Evolutionary conservation across 2,329 filamentous ascomycete genomes (phyloP).

Genomic region (Blastomyces gilchristii): DNA sequence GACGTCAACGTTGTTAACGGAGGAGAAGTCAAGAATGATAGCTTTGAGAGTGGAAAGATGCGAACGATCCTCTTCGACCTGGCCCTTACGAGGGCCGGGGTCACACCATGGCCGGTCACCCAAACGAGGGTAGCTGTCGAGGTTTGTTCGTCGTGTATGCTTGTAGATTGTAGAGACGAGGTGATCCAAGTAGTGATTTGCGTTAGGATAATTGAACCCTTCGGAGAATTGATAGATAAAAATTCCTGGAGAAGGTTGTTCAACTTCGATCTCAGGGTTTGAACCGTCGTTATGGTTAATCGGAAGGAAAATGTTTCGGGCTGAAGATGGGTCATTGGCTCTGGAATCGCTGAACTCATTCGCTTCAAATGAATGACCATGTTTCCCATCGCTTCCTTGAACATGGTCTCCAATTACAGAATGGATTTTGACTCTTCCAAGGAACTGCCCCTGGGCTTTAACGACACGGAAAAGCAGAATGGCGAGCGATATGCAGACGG

Average conservation of each 20-base stretch:
- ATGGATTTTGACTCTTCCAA: conserved; percentile 74
- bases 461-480: conserved; percentile 75
- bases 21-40: conserved; percentile 86
- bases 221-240: conserved; percentile 95
- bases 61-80: conserved; percentile 40
- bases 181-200: conserved; percentile 76
- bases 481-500: conserved; percentile 64
- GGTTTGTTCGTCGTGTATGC: conserved; percentile 66
- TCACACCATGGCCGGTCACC: conserved; percentile 94
- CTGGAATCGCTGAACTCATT: conserved; percentile 17
- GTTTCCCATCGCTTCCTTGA: conserved; percentile 53
- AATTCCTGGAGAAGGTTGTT: conserved; percentile 76
- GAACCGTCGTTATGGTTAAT: conserved; percentile 80
- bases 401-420: conserved; percentile 70
- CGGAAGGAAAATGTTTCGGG: conserved; percentile 76
- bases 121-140: conserved; percentile 50
- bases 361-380: conserved; percentile 46
- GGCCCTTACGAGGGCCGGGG: conserved; percentile 58
- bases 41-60: conserved; percentile 64
- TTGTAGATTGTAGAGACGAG: conserved; percentile 58
- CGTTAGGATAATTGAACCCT: conserved; percentile 93
- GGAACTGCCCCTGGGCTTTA: conserved; percentile 70
- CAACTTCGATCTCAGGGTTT: conserved; percentile 71
- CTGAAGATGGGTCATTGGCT: conserved; percentile 39
- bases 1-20: conserved; percentile 87